A percentile compares a stretch with the other conserved stretches of the same genome.
phyloP scores from a whole-genome alignment of 768 basidiomycete genomes.

The Lactifluus subvellereus region DNA sequence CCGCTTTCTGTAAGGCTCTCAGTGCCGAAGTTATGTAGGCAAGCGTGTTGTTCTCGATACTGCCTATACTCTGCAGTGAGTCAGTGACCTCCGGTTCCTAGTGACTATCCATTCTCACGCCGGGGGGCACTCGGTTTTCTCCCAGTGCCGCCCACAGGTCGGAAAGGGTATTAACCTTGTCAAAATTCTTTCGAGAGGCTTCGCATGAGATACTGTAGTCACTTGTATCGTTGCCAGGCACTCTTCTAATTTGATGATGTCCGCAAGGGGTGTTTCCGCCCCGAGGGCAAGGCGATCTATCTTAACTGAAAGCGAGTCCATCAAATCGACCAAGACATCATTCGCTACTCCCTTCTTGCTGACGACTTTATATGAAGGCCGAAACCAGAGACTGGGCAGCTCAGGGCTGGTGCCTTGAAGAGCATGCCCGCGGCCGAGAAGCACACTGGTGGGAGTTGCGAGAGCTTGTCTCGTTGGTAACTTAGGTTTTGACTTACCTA shows the following conservation, averaged over 20 bases:
- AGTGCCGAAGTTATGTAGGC: not conserved
- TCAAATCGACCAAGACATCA: not conserved
- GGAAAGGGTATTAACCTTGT: not conserved
- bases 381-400: not conserved
- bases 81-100: not conserved
- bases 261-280: conserved; percentile 5
- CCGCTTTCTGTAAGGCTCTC: not conserved
- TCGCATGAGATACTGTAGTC: not conserved
- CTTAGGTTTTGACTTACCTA: conserved; percentile 51
- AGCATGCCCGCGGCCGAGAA: not conserved
- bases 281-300: conserved; percentile 1
- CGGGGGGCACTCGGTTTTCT: not conserved
- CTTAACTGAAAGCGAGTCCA: not conserved
- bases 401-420: not conserved
- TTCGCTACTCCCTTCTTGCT: not conserved
- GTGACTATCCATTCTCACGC: not conserved
- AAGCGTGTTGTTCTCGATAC: not conserved
- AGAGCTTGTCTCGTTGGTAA: not conserved
- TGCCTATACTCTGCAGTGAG: not conserved
- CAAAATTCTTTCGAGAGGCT: not conserved
- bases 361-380: not conserved
- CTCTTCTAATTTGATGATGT: not conserved
- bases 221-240: not conserved
- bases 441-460: not conserved
- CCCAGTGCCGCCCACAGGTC: not conserved